Base-by-base conservation (phyloP, 2,329 filamentous ascomycete genomes). In the Zymoseptoria pseudotritici region DNA sequence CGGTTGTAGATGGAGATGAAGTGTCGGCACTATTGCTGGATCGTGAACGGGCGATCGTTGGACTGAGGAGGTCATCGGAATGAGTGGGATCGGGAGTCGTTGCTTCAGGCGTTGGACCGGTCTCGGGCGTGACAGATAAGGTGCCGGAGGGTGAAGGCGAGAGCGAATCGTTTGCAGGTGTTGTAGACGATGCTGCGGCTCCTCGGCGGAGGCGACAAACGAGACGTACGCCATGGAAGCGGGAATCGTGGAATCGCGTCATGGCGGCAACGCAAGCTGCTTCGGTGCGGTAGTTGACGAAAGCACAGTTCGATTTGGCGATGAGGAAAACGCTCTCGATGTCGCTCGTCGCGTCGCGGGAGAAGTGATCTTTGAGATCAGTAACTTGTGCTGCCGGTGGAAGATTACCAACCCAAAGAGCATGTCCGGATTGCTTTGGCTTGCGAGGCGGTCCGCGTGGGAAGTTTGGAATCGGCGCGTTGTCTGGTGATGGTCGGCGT, bases 241-340 rank as follows among this genome's bases (percentile, higher is more conserved):
- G 87, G 1, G 91, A 96, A 70, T 97, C 92, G 73, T 97, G 91
- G 52, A 97, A 88, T 66, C 90, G 86, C 53, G 86, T 82, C 78
- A 96, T 90, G 0, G 93, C 93, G 8, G 83, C 81, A 6, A 83
- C 77, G 71, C 91, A 97, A 4, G 86, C 85, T 2, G 80, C 77
- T 68, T 96, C 91, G 55, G 90, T 88, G 63, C 87, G 89, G 73
- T 95, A 97, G 71, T 97, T 97, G 65, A 96, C 91, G 77, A 97
- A 97, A 0, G 92, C 93, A 70, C 93, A 97, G 71, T 97, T 97
- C 73, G 92, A 97, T 74, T 97, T 97, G 0, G 92, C 93, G 50
- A 97, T 97, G 42, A 97, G 78, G 66, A 97, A 97, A 0, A 97
- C 79, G 53, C 91, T 96, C 72, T 96, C 89, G 21, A 97, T 84